Evolutionary conservation across 2,329 filamentous ascomycete species (phyloP), one percentile per base, ranked within the genome.

Genomic region (Sarocladium oryzae): DNA sequence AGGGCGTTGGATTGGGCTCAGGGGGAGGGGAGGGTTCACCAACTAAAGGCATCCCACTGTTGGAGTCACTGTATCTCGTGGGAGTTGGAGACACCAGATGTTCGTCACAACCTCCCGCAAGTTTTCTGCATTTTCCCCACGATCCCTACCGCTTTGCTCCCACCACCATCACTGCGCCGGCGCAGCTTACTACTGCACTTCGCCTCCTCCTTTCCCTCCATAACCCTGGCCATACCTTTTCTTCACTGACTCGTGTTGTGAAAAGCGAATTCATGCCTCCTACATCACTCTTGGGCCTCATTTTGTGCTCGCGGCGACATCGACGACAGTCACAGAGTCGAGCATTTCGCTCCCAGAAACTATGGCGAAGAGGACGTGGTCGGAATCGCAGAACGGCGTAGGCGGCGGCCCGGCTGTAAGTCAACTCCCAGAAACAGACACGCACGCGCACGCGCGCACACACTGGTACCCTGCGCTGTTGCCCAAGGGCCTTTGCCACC

Each of bases 351-450:
- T 10, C n/a, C 16, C n/a, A 16, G 35, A 18, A 11, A 23, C n/a
- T 4, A 58, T 58, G 53, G 52, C 56, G 2, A 57, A 56, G 38
- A 52, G 54, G 1, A 53, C 40, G 28, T 59, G 56, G 52, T 50
- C 55, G 8, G 57, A 55, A 41, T 32, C 54, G 4, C 53, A 60
- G 24, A 56, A n/a, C n/a, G n/a, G 56, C 13, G 52, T 50, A 36
- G 48, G 54, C n/a, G 51, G 56, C n/a, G n/a, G n/a, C n/a, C n/a
- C n/a, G 2, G 48, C 55, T 6, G 50, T 55, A 20, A 52, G 54
- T 16, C 35, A 59, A 3, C 56, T 55, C 2, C 26, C 6, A 16
- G 6, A 10, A 8, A 37, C 35, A 37, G n/a, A n/a, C n/a, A n/a
- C n/a, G n/a, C n/a, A n/a, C n/a, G n/a, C n/a, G n/a, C n/a, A n/a